Evolutionary conservation across 805 yeast species (phyloP), one percentile per base, ranked within the genome.

Genomic region (Suhomyces sp.): DNA sequence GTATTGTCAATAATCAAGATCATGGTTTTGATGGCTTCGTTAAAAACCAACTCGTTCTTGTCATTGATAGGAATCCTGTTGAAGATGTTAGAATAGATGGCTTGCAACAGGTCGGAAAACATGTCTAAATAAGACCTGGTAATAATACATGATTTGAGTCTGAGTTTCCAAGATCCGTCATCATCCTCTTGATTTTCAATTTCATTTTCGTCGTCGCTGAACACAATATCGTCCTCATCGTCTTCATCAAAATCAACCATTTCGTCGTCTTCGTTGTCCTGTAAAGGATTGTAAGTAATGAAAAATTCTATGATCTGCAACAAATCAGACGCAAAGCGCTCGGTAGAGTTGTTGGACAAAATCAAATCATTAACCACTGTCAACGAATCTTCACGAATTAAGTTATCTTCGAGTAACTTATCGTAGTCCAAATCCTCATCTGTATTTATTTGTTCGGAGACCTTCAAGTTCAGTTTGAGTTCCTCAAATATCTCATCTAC

Each of bases 81-180:
- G 51, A 74, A 69, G 10, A 71, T 62, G 1, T 52, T 44, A 2
- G 63, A 53, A 51, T 74, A 77, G 7, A 80, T 54, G 2, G 58
- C 42, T 5, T 74, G 65, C 15, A 82, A 60, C 1, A 63, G 52
- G 1, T 54, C 50, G 2, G 85, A 81, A 49, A 70, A 72, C 1
- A 62, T 57, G 2, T 60, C 61, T n/a, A 79, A 67, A 12, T 80
- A 52, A 0, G 75, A 61, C 15, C 74, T 65, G 6, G 79, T 60
- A 33, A 84, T 60, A 29, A 68, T 69, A 6, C 81, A 73, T 0
- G 88, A 69, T 50, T 77, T 78, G 42, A 81, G 71, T 54, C 94
- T 72, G 17, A 88, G 67, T 57, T 81, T 85, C 87, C 92, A 85
- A 1, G 86, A 78, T 7, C 73, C 68, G 7, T 73, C 77, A 49